Percentiles rank a stretch among this genome's conserved stretches.
These are phyloP conservation scores for Chrysanthemum seticuspe DNA, from an alignment of 129 eudicot genomes.

Conservation along the genomic window DNA sequence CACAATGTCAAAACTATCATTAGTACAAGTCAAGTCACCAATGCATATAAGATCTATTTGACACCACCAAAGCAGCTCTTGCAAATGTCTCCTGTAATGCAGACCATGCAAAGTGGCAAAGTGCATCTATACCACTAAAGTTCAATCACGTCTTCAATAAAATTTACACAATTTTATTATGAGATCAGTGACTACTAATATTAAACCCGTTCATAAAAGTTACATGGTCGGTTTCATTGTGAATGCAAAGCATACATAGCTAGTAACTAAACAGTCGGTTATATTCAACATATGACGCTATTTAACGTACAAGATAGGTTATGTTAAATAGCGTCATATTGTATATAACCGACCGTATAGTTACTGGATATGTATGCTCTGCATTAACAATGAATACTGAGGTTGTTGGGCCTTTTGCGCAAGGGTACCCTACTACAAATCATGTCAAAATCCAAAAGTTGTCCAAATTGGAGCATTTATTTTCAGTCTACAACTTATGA, in stretches of 20 bases:
- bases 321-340: no score
- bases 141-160: conserved; percentile 3
- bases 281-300: neutral
- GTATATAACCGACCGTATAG: no score
- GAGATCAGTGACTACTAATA: neutral
- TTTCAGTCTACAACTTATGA: neutral
- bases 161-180: conserved; percentile 3
- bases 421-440: neutral
- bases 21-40: conserved; percentile 6
- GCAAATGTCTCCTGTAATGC: conserved; percentile 13
- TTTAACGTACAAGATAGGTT: neutral
- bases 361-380: no score
- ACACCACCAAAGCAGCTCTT: conserved; percentile 10
- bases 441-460: no score
- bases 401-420: neutral
- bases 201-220: conserved; percentile 5
- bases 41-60: neutral
- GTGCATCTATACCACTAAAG: conserved; percentile 20
- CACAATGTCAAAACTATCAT: conserved; percentile 13
- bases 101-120: conserved; percentile 12
- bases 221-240: neutral
- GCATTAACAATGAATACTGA: no score
- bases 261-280: neutral
- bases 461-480: no score
- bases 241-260: conserved; percentile 10